phyloP scores from a whole-genome alignment of 371 early-diverging fungal species.

The Mitosporidium daphniae region DNA sequence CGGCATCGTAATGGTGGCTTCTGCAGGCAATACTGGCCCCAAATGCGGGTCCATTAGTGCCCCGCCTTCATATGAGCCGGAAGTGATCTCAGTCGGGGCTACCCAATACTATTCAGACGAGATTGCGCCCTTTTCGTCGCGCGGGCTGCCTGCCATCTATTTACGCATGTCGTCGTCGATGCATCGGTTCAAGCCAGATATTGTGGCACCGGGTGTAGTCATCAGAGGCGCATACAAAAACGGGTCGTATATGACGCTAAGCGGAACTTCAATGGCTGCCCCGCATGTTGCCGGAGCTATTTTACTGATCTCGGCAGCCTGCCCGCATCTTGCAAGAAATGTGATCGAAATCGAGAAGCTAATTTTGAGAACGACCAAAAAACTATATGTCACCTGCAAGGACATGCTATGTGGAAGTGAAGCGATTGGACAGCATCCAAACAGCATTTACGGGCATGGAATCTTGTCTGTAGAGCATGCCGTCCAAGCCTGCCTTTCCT shows the following conservation, averaged over 20 bases:
- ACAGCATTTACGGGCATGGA: conserved; percentile 3
- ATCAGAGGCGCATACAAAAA: conserved; percentile 2
- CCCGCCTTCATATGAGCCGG: conserved; percentile 2
- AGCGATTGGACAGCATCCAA: neutral
- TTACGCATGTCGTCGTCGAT: no score
- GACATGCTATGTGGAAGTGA: conserved; percentile 3
- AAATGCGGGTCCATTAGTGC: conserved; percentile 1
- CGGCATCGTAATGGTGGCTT: conserved; percentile 3
- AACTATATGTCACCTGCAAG: neutral
- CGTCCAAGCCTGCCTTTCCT: no score
- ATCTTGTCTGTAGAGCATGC: conserved; percentile 1
- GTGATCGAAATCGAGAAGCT: conserved; percentile 1
- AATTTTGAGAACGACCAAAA: conserved; percentile 1
- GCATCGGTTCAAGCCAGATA: conserved; percentile 2
- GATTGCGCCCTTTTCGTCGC: conserved; percentile 1
- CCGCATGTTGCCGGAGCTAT: conserved; percentile 3
- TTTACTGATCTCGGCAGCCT: conserved; percentile 1
- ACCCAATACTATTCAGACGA: neutral
- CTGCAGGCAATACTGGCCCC: conserved; percentile 3
- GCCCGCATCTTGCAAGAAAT: conserved; percentile 1
- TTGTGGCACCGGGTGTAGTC: conserved; percentile 1
- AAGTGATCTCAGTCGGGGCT: conserved; percentile 2
- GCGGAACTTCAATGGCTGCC: conserved; percentile 2
- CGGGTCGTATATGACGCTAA: conserved; percentile 1
- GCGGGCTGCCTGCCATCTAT: conserved; percentile 1